Evolutionary conservation across 78 protist genomes (phyloP).

Genomic region (Dictyostelium discoideum): dicty_2.7 NC_007088.5:3593001-3593500

Average conservation of each 20-base stretch:
- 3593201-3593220: constrained; percentile 18
- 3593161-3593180: neutral
- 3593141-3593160: neutral
- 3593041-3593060: neutral
- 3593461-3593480: neutral
- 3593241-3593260: constrained; percentile 1
- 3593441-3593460: neutral
- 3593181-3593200: constrained; percentile 34
- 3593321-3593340: constrained; percentile 15
- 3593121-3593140: neutral
- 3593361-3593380: constrained; percentile 16
- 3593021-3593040: neutral
- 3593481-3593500: constrained; percentile 29
- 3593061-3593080: constrained; percentile 16
- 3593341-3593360: constrained; percentile 14
- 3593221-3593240: neutral
- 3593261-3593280: constrained; percentile 2
- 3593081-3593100: constrained; percentile 37
- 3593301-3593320: neutral
- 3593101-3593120: constrained; percentile 7
- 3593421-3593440: neutral
- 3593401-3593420: neutral
- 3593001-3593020: constrained; percentile 11
- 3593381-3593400: constrained; percentile 4
- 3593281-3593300: constrained; percentile 5